Percentiles rank a stretch among this genome's conserved stretches.
Conservation (phyloP, 768 basidiomycete species). For the Melanogaster broomeanus region DNA sequence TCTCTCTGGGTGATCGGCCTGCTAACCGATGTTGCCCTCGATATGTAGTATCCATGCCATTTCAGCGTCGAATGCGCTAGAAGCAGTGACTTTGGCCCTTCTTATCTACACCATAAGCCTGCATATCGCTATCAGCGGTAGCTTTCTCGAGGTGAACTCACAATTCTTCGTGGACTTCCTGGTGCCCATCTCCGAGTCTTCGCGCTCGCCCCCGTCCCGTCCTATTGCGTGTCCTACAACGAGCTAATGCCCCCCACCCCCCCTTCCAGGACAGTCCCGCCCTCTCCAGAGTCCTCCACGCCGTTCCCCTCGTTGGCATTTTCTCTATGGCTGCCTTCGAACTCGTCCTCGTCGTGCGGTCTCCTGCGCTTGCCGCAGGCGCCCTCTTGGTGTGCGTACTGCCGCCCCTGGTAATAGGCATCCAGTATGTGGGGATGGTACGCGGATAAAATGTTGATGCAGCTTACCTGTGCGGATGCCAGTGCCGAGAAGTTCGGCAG, state of each 20-base stretch:
- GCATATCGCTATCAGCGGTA: slow-evolving; percentile 18
- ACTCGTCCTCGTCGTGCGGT: slow-evolving; percentile 18
- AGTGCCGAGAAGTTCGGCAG: background rate
- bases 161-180: background rate
- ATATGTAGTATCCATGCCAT: slow-evolving; percentile 21
- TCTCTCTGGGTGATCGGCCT: background rate
- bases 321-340: slow-evolving; percentile 17
- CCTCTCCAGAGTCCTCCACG: slow-evolving; percentile 21
- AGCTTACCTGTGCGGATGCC: slow-evolving; percentile 10
- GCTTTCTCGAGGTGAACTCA: slow-evolving; percentile 18
- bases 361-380: slow-evolving; percentile 16
- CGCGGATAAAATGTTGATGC: slow-evolving; percentile 1
- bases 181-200: no score
- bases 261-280: slow-evolving; percentile 11
- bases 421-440: slow-evolving; percentile 10
- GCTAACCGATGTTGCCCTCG: background rate
- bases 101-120: slow-evolving; percentile 32
- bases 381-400: slow-evolving; percentile 23
- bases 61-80: slow-evolving; percentile 18
- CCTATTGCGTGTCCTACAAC: background rate
- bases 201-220: no score
- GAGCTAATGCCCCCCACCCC: background rate
- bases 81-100: slow-evolving; percentile 23
- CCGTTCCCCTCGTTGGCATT: slow-evolving; percentile 28
- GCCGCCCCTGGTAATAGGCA: slow-evolving; percentile 15